phyloP scores from a whole-genome alignment of 1,284 basidiomycete genomes.

The Pterula multifida region DNA sequence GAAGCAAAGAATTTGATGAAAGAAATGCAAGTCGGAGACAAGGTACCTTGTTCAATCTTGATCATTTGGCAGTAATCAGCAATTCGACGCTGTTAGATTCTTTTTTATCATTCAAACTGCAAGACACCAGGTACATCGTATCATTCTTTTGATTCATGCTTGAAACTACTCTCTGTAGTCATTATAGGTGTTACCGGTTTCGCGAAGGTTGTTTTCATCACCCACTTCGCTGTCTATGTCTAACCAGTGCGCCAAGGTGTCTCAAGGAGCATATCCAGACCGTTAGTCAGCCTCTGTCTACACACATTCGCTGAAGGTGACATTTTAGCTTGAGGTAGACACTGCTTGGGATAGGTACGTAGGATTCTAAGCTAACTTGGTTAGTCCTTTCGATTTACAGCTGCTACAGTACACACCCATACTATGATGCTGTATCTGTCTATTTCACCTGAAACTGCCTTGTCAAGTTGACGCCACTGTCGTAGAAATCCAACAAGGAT shows the following conservation, averaged over 20 bases:
- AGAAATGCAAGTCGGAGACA: slow-evolving; percentile 78
- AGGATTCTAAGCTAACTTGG: slow-evolving; percentile 6
- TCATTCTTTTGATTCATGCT: too few species aligned
- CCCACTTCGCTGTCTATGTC: slow-evolving; percentile 2
- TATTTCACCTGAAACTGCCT: not conserved
- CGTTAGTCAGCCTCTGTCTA: slow-evolving; percentile 34
- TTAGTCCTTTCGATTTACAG: slow-evolving; percentile 6
- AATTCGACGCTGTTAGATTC: slow-evolving; percentile 28
- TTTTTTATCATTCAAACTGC: slow-evolving; percentile 91
- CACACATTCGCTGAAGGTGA: slow-evolving; percentile 2
- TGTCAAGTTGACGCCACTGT: not conserved
- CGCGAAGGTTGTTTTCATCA: slow-evolving; percentile 45
- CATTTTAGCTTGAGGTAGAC: slow-evolving; percentile 31
- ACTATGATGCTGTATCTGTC: slow-evolving; percentile 65
- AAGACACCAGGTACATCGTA: slow-evolving; percentile 62
- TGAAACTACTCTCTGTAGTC: slow-evolving; percentile 1
- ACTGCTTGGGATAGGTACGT: slow-evolving; percentile 81
- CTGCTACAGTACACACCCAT: slow-evolving; percentile 59
- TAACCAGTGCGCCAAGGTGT: slow-evolving; percentile 34
- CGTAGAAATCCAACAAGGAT: slow-evolving; percentile 61
- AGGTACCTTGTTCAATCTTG: slow-evolving; percentile 44
- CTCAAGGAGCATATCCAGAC: slow-evolving; percentile 82
- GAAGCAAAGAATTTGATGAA: slow-evolving; percentile 91
- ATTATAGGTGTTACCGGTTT: slow-evolving; percentile 69
- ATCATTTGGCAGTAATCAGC: slow-evolving; percentile 6